These are phyloP conservation scores for Alternaria brassicicola DNA, from an alignment of 2,329 filamentous ascomycete species.

Conservation along the genomic window DNA sequence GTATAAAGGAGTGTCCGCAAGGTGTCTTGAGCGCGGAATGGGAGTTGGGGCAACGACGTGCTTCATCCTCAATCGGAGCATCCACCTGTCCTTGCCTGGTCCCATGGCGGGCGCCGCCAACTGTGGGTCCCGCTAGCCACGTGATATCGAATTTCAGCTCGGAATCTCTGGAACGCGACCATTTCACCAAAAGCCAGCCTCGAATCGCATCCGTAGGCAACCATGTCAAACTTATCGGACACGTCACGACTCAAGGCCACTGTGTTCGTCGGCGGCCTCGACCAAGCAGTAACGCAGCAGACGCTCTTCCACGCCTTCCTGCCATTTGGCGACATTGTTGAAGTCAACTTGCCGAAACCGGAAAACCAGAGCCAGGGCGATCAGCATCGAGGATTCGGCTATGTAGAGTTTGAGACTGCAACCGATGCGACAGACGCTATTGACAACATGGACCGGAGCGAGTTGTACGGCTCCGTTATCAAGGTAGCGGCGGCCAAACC, in stretches of 20 bases:
- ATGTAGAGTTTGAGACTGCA: constrained; percentile 88
- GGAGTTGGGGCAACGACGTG: constrained; percentile 32
- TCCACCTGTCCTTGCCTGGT: constrained; percentile 46
- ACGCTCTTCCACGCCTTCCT: constrained; percentile 90
- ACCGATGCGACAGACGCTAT: constrained; percentile 93
- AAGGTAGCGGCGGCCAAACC: constrained; percentile 92
- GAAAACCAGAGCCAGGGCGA: constrained; percentile 80
- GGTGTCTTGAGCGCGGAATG: constrained; percentile 24
- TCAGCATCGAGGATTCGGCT: constrained; percentile 89
- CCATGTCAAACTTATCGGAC: constrained; percentile 71
- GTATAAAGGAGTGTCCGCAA: constrained; percentile 25
- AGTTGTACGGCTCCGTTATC: constrained; percentile 89
- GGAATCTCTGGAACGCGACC: constrained; percentile 2
- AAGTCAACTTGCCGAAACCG: constrained; percentile 87
- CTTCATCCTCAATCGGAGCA: constrained; percentile 35
- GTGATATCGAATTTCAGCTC: constrained; percentile 34
- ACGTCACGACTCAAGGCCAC: constrained; percentile 85
- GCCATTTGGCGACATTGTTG: constrained; percentile 93
- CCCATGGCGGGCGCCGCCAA: constrained; percentile 20
- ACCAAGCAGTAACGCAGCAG: constrained; percentile 74
- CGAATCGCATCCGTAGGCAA: constrained; percentile 4
- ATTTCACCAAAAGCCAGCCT: not conserved
- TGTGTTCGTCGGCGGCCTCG: constrained; percentile 88
- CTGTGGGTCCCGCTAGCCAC: constrained; percentile 26
- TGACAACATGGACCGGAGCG: constrained; percentile 98